Percentiles rank a stretch among this genome's conserved stretches.
Conservation (phyloP, 805 yeast species). For the Pichia eremophila region DNA sequence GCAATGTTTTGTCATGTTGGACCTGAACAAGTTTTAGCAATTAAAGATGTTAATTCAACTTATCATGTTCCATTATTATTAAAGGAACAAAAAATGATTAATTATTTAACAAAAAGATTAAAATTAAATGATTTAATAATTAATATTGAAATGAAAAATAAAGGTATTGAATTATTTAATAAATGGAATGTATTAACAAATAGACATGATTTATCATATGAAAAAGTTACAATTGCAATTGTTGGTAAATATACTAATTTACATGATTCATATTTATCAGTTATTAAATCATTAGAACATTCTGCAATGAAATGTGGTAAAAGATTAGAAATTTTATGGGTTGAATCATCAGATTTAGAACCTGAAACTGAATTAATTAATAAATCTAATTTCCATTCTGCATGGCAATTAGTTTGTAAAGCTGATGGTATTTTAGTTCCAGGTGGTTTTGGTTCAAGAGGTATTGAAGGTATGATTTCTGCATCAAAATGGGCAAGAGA, state of each 20-base stretch:
- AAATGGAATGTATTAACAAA: slow-evolving; percentile 78
- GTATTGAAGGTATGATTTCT: slow-evolving; percentile 95
- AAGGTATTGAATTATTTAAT: slow-evolving; percentile 59
- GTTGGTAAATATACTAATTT: slow-evolving; percentile 96
- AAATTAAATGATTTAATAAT: slow-evolving; percentile 40
- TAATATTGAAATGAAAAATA: slow-evolving; percentile 40
- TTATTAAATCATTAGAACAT: slow-evolving; percentile 92
- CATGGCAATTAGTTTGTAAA: slow-evolving; percentile 87
- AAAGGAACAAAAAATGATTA: slow-evolving; percentile 76
- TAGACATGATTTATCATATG: slow-evolving; percentile 72
- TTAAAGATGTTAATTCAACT: slow-evolving; percentile 93
- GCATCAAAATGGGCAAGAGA: slow-evolving; percentile 99
- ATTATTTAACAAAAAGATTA: slow-evolving; percentile 62
- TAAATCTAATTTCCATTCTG: slow-evolving; percentile 79
- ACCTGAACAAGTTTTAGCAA: slow-evolving; percentile 94
- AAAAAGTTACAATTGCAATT: slow-evolving; percentile 85
- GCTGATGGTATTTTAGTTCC: slow-evolving; percentile 97
- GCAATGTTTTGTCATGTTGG: slow-evolving; percentile 99
- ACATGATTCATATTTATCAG: slow-evolving; percentile 91
- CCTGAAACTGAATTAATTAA: slow-evolving; percentile 51
- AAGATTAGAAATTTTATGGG: slow-evolving; percentile 86
- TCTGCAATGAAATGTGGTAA: slow-evolving; percentile 84
- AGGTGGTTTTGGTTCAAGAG: slow-evolving; percentile 96
- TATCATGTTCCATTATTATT: slow-evolving; percentile 93
- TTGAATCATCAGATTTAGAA: slow-evolving; percentile 88